Conservation (phyloP, 1,139 yeast genomes). For the Kurtzmaniella quercitrusa region DNA sequence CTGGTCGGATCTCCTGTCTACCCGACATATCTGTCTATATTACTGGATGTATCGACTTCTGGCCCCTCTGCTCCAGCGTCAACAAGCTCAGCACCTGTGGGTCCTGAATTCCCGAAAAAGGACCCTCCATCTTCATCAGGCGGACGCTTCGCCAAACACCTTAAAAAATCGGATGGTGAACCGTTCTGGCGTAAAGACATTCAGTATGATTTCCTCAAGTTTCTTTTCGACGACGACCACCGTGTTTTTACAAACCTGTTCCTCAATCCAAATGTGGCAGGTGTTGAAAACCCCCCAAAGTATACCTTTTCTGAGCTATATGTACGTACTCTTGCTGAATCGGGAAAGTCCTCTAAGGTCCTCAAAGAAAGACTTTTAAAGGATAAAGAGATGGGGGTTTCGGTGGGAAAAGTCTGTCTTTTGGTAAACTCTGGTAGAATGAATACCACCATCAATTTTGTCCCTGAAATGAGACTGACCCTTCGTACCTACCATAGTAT, state of each 20-base stretch:
- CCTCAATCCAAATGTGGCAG: constrained; percentile 28
- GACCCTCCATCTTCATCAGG: not conserved
- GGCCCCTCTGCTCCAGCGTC: not conserved
- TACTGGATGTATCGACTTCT: not conserved
- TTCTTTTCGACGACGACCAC: constrained; percentile 58
- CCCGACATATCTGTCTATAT: not conserved
- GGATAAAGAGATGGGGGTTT: constrained; percentile 60
- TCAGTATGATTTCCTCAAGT: constrained; percentile 72
- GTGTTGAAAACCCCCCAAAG: constrained; percentile 40
- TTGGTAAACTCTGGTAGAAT: constrained; percentile 89
- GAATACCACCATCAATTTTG: constrained; percentile 93
- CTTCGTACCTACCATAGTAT: constrained; percentile 89
- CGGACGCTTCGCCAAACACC: constrained; percentile 36
- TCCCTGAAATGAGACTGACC: constrained; percentile 95
- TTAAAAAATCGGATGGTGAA: constrained; percentile 89
- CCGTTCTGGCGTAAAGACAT: constrained; percentile 88
- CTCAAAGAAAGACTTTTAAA: constrained; percentile 69
- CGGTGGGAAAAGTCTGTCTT: constrained; percentile 79
- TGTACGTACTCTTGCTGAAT: constrained; percentile 74
- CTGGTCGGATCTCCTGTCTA: not conserved
- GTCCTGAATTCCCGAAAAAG: not conserved
- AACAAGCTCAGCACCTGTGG: not conserved
- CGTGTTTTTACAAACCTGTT: constrained; percentile 66
- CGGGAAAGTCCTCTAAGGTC: constrained; percentile 79
- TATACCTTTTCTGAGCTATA: constrained; percentile 84